Evolutionary conservation across 306 rosid genomes (phyloP).

Genomic region (Mucuna pruriens): DNA sequence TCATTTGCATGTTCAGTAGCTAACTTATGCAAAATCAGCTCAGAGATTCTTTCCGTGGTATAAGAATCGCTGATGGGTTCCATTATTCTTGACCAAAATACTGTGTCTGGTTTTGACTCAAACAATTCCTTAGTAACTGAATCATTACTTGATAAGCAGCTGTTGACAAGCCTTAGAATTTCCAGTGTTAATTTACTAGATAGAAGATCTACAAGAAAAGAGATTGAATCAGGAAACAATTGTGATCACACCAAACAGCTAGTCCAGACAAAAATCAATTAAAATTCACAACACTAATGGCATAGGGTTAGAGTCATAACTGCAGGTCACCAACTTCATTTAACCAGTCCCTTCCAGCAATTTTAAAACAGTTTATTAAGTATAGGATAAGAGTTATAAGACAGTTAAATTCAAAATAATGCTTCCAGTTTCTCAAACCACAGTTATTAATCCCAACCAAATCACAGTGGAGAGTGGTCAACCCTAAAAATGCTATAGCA

Average conservation of each 20-base stretch:
- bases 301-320: background rate
- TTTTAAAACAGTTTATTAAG: conserved; percentile 12
- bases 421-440: background rate
- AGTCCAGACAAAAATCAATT: background rate
- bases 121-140: conserved; percentile 50
- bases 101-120: conserved; percentile 54
- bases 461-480: background rate
- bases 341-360: conserved; percentile 19
- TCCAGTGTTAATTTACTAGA: conserved; percentile 61
- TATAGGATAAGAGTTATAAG: conserved; percentile 18
- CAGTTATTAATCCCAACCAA: background rate
- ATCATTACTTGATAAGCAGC: conserved; percentile 47
- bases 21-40: conserved; percentile 79
- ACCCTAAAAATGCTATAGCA: background rate
- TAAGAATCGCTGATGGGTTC: conserved; percentile 74
- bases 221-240: conserved; percentile 40
- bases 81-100: conserved; percentile 81
- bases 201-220: conserved; percentile 66
- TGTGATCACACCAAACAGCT: conserved; percentile 17
- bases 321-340: conserved; percentile 19
- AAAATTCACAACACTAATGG: conserved; percentile 26
- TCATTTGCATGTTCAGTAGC: conserved; percentile 64
- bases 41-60: conserved; percentile 77
- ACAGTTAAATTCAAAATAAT: conserved; percentile 4
- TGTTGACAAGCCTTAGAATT: conserved; percentile 61